Evolutionary conservation across 1,139 yeast genomes (phyloP).

Genomic region (Nakaseomyces uthaithaninus): DNA sequence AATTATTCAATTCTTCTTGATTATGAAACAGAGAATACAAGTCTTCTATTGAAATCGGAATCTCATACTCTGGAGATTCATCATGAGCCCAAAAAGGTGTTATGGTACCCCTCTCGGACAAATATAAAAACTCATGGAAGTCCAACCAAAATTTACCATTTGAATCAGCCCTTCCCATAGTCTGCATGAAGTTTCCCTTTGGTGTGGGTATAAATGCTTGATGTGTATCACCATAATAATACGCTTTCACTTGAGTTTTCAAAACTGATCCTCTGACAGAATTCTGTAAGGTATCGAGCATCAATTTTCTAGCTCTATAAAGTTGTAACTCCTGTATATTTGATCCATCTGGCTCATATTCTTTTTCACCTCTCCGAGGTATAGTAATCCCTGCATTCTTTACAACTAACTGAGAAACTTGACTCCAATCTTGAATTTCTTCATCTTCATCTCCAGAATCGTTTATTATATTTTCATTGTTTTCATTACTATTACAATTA

Average conservation of each 20-base stretch:
- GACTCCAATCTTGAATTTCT: constrained; percentile 64
- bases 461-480: constrained; percentile 1
- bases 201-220: constrained; percentile 48
- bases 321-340: constrained; percentile 46
- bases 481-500: not conserved
- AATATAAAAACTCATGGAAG: constrained; percentile 64
- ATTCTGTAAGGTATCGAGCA: constrained; percentile 60
- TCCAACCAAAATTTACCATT: constrained; percentile 44
- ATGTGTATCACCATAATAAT: constrained; percentile 39
- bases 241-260: constrained; percentile 41
- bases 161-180: constrained; percentile 56
- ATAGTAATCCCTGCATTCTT: constrained; percentile 29
- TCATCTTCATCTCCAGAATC: constrained; percentile 33
- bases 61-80: constrained; percentile 18
- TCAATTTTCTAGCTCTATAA: constrained; percentile 51
- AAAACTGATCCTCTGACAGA: constrained; percentile 50
- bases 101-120: constrained; percentile 78
- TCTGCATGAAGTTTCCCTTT: constrained; percentile 65
- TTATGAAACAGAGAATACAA: constrained; percentile 47
- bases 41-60: constrained; percentile 55
- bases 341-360: constrained; percentile 79
- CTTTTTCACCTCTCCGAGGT: constrained; percentile 78
- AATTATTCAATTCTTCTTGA: constrained; percentile 46
- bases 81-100: constrained; percentile 40
- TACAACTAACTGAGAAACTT: constrained; percentile 24